Evolutionary conservation across 192 early-diverging fungal species (phyloP), one percentile per base, ranked within the genome.

Genomic region (Gonapodya sp.): DNA sequence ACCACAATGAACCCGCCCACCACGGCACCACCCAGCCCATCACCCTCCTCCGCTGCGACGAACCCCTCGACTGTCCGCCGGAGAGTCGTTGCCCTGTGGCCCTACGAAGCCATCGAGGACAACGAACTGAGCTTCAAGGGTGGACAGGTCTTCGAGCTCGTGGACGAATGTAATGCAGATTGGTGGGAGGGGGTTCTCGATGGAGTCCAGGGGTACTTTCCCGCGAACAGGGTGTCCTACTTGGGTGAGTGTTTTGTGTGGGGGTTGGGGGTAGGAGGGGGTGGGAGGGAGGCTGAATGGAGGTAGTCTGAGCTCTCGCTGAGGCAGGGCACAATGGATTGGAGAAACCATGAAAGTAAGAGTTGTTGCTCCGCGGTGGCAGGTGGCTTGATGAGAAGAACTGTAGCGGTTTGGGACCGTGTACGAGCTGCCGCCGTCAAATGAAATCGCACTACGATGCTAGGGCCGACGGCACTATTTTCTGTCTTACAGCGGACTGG

Each of bases 151-250:
- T 18, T 77, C 30, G 30, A 32, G 8, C 18, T 77, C 30, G 8
- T 77, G 8, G 30, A 32, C 8, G 34, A 34, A 33, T 18, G 30
- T 14, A 77, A 77, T 33, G 75, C 2, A 33, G 75, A 77, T 34
- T 77, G 75, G 75, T 77, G 75, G 75, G 75, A 77, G 75, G 75
- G 75, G 18, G 75, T 77, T 16, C 2, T 34, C 8, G 75, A 77
- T 34, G 34, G 75, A 18, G 34, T 32, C 8, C 2, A 8, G 31
- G 75, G 75, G 8, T 77, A 77, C 75, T 77, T 77, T 33, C 75
- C 75, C 75, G 75, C 75, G 31, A 77, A 77, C 75, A 18, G 75
- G 30, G 75, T 77, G 18, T 31, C 75, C 75, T 77, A 32, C 31
- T 34, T 34, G 75, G 75, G 34, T 34, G 30, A 18, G 30, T 34